Percentiles rank a stretch among this genome's conserved stretches.
Evolutionary conservation across 2,329 filamentous ascomycete species (phyloP).

Genomic region (Rosellinia necatrix): DNA sequence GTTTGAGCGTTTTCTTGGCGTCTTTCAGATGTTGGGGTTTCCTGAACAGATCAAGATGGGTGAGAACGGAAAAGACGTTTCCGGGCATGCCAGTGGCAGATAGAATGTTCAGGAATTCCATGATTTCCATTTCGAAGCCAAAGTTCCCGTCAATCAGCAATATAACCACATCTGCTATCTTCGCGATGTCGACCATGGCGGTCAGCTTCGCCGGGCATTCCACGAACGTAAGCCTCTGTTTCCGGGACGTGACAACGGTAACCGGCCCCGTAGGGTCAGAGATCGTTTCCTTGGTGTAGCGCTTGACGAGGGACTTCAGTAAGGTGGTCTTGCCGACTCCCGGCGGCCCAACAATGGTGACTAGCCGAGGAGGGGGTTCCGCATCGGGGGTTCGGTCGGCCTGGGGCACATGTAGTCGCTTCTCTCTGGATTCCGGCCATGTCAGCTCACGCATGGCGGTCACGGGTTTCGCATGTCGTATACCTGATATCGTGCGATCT

Average conservation of each 20-base stretch:
- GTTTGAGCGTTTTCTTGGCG: slow-evolving; percentile 95
- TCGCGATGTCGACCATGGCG: slow-evolving; percentile 95
- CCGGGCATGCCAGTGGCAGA: slow-evolving; percentile 97
- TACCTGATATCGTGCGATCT: slow-evolving; percentile 47
- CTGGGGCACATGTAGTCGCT: slow-evolving; percentile 92
- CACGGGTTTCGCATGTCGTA: neutral
- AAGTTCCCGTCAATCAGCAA: slow-evolving; percentile 99
- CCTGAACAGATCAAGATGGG: slow-evolving; percentile 92
- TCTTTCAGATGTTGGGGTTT: slow-evolving; percentile 84
- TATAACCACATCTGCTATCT: slow-evolving; percentile 95
- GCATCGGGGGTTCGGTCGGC: slow-evolving; percentile 89
- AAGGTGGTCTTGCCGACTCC: slow-evolving; percentile 96
- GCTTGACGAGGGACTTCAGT: slow-evolving; percentile 82
- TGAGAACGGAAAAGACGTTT: slow-evolving; percentile 96
- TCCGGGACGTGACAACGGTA: slow-evolving; percentile 95
- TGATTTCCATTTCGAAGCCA: slow-evolving; percentile 99
- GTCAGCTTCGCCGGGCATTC: slow-evolving; percentile 98
- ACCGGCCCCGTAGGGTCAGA: slow-evolving; percentile 88
- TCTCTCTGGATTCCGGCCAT: slow-evolving; percentile 72
- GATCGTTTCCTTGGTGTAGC: slow-evolving; percentile 83
- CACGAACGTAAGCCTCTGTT: slow-evolving; percentile 90
- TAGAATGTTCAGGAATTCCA: slow-evolving; percentile 96
- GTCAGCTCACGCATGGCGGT: neutral
- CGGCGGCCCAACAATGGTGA: slow-evolving; percentile 91
- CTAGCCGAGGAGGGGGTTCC: slow-evolving; percentile 89